A percentile compares a stretch with the other conserved stretches of the same genome.
phyloP scores from a whole-genome alignment of 2,329 filamentous ascomycete species.

The Didymella sp. region DNA sequence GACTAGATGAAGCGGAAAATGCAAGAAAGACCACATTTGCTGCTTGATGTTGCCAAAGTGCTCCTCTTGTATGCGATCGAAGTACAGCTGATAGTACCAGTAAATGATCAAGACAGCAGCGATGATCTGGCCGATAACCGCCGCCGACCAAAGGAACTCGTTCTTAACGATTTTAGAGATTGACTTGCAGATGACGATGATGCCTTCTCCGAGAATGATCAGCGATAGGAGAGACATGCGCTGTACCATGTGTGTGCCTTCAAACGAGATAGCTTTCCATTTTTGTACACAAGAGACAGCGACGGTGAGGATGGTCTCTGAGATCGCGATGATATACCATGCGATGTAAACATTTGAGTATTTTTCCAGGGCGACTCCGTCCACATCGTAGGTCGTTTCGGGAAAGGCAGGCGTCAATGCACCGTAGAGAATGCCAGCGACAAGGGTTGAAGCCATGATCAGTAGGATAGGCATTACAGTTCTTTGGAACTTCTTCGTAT shows the following conservation, averaged over 20 bases:
- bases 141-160: not conserved
- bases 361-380: not conserved
- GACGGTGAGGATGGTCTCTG: not conserved
- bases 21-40: not conserved
- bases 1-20: not conserved
- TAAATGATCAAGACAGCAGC: not conserved
- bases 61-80: not conserved
- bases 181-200: not conserved
- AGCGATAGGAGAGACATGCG: not conserved
- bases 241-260: not conserved
- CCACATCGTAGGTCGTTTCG: not conserved
- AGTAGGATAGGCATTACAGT: not conserved
- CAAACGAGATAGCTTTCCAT: not conserved
- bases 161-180: not conserved
- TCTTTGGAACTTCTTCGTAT: not conserved
- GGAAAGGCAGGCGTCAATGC: not conserved
- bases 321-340: not conserved
- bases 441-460: not conserved
- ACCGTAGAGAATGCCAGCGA: not conserved
- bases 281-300: not conserved
- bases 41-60: not conserved
- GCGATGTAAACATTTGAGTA: not conserved
- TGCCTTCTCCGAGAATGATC: not conserved
- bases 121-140: not conserved
- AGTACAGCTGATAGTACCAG: not conserved